Conservation (phyloP, 305 asterid species). For the Fraxinus albicans region DNA sequence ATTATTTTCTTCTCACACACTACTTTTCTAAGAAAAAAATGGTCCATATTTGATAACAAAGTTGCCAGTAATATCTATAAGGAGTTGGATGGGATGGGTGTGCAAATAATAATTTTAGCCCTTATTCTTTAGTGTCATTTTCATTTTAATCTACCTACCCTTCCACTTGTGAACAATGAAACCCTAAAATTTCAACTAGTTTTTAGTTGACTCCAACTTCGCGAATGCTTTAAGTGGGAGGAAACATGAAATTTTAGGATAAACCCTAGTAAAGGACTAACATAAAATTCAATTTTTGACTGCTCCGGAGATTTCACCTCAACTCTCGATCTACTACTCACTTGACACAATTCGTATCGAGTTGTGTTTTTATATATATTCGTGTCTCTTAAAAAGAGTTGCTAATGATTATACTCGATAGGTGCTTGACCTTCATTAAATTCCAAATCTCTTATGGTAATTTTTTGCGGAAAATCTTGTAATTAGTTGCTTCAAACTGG, state of each 20-base stretch:
- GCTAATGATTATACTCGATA: background rate
- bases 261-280: background rate
- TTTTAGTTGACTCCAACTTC: background rate
- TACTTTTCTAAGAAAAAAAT: background rate
- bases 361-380: background rate
- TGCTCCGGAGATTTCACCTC: background rate
- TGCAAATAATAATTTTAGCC: background rate
- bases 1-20: background rate
- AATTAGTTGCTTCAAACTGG: background rate
- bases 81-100: background rate
- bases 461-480: background rate
- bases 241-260: background rate
- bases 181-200: background rate
- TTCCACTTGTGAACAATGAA: background rate
- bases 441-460: background rate
- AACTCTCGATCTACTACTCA: background rate
- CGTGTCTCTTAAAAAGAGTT: background rate
- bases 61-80: background rate
- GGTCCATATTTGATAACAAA: background rate
- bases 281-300: background rate
- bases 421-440: background rate
- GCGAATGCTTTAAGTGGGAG: background rate
- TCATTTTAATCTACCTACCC: background rate
- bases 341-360: background rate
- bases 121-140: background rate